A percentile compares a stretch with the other conserved stretches of the same genome.
Conservation (phyloP, 768 basidiomycete genomes). For the Gymnopilus junonius region DNA sequence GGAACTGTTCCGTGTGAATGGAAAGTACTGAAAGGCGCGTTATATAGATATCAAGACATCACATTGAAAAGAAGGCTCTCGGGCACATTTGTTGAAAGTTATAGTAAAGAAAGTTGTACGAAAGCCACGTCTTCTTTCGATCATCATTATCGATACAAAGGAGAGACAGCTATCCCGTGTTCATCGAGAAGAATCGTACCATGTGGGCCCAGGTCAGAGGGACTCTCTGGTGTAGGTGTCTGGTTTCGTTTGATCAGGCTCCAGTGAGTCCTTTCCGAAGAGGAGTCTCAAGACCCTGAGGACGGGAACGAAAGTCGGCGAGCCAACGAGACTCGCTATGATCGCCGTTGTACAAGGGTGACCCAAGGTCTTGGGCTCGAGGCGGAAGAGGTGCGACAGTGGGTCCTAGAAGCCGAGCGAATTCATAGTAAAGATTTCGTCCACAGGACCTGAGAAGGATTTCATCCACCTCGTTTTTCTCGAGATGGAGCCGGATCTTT, state of each 20-base stretch:
- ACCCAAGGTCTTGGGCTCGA: not conserved
- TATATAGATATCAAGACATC: not conserved
- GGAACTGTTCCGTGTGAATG: not conserved
- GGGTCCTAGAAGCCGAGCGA: not conserved
- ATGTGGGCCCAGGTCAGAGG: not conserved
- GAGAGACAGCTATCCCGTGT: not conserved
- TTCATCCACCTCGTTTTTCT: not conserved
- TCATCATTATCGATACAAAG: not conserved
- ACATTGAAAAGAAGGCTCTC: not conserved
- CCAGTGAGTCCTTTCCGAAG: not conserved
- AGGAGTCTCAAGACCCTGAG: not conserved
- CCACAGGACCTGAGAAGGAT: not conserved
- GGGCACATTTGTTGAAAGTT: not conserved
- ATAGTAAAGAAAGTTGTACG: too few species aligned
- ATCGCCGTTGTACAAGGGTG: not conserved
- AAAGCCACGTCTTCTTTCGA: not conserved
- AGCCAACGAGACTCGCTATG: not conserved
- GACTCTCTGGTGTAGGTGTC: not conserved
- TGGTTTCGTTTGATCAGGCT: not conserved
- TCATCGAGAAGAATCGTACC: not conserved
- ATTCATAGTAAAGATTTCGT: not conserved
- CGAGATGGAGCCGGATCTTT: not conserved
- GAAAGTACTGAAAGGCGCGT: not conserved
- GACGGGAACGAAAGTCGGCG: not conserved
- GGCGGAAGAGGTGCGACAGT: not conserved